Evolutionary conservation across 2,329 filamentous ascomycete species (phyloP).

Genomic region (Trichoderma guizhouense): DNA sequence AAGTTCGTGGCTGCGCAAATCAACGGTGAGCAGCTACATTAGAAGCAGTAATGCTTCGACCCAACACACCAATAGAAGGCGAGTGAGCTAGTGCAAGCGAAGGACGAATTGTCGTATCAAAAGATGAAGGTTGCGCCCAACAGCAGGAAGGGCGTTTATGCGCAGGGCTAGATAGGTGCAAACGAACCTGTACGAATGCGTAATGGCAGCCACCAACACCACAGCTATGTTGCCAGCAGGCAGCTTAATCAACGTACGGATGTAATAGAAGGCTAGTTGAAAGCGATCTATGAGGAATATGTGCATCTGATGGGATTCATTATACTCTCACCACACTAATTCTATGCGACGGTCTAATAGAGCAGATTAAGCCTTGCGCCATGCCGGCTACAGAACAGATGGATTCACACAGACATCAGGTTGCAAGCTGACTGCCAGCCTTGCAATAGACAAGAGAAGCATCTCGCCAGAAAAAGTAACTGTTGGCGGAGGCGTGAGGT

Average conservation of each 20-base stretch:
- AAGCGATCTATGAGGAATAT: not conserved
- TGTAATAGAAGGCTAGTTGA: not conserved
- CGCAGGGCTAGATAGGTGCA: not conserved
- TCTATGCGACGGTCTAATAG: not conserved
- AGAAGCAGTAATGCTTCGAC: not conserved
- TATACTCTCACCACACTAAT: not conserved
- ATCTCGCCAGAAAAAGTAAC: not conserved
- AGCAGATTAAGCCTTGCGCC: not conserved
- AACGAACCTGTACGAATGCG: not conserved
- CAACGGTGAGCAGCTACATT: not conserved
- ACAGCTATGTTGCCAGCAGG: not conserved
- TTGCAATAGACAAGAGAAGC: not conserved
- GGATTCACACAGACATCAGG: not conserved
- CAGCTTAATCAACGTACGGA: not conserved
- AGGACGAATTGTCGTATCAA: not conserved
- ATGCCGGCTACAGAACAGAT: not conserved
- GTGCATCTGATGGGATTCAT: not conserved
- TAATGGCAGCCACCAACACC: not conserved
- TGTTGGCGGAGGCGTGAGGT: not conserved
- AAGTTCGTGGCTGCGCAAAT: not conserved
- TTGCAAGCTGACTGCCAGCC: not conserved
- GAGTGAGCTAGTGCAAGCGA: slow-evolving; percentile 3
- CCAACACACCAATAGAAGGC: not conserved
- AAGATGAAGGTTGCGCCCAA: not conserved
- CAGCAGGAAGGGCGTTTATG: not conserved